Conservation (phyloP, 768 basidiomycete genomes). For the Hydnomerulius pinastri region DNA sequence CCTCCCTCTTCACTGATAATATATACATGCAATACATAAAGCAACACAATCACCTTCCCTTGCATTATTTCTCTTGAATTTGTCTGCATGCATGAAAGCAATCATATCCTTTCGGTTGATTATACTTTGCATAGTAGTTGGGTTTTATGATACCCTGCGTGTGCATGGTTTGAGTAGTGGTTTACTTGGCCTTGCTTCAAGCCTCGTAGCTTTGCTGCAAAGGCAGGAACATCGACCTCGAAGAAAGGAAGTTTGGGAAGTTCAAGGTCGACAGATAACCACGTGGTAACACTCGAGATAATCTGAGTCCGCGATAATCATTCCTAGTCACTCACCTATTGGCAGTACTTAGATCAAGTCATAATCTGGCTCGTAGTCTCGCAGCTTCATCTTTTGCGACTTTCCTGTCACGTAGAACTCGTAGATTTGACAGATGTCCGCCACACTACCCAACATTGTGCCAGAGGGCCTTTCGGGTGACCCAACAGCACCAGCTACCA, state of each 20-base stretch:
- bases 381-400: not conserved
- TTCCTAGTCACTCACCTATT: conserved; percentile 5
- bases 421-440: conserved; percentile 16
- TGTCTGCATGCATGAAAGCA: conserved; percentile 11
- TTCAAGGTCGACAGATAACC: not conserved
- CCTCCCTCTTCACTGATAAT: conserved; percentile 31
- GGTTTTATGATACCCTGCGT: too few species aligned
- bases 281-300: not conserved
- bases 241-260: too few species aligned
- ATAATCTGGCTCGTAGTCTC: not conserved
- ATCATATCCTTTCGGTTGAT: not conserved
- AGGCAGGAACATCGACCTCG: not conserved
- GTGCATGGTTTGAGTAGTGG: too few species aligned
- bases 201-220: too few species aligned
- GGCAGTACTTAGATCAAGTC: not conserved
- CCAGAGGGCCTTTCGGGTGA: conserved; percentile 27
- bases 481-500: conserved; percentile 24
- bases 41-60: conserved; percentile 19
- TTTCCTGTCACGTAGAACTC: not conserved
- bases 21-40: conserved; percentile 16
- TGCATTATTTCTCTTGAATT: conserved; percentile 33
- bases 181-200: too few species aligned
- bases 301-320: conserved; percentile 4
- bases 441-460: conserved; percentile 11
- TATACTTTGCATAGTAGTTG: too few species aligned